Base-by-base conservation (phyloP, 129 eudicot species). In the Logfia minima region DNA sequence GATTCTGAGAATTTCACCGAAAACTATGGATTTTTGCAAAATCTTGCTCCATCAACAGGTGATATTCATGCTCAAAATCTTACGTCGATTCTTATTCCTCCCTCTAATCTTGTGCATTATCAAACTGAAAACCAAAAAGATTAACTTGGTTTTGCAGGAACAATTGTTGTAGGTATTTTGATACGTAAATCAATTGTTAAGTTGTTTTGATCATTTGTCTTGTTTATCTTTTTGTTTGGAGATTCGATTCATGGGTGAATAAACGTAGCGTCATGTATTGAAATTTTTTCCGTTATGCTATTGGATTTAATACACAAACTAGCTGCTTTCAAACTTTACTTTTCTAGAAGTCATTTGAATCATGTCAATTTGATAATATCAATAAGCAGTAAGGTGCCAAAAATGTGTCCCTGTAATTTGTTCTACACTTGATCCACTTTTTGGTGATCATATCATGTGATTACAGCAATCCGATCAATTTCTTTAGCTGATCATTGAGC, bases 61-160 rank as follows among this genome's bases (percentile, higher is more conserved):
- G 81, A 72, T 59, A 28, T 77, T 77, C 61, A 81, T 34, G 83
- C 41, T 39, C 82, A 72, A 81, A 77, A 78, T 59, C 68, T 66
- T 67, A 77, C 70, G 70, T 72, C 77, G 7, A 5, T 37, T 55
- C 18, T 24, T 19, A 13, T 58, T 52, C 81, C 84, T 39, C 64
- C 75, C 41, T 29, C 75, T 45, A 80, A 77, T 72, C 34, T 68
- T 75, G 4, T 72, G 75, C 78, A 72, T 66, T 83, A 71, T 41
- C 77, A 80, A 23, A 23, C 87, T 52, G 80, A 61, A 76, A 53
- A 80, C 64, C 85, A 24, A 66, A 71, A 74, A 59, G 80, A 81
- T 43, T 80, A 68, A 68, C 65, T 55, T 13, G 48, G 63, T 72
- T 79, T 4, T 52, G 45, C 34, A 17, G 61, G 79, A 23, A 66